Percentiles rank a stretch among this genome's conserved stretches.
phyloP scores from a whole-genome alignment of 352 stramenopile genomes.

The Blastocystis sp. region DNA sequence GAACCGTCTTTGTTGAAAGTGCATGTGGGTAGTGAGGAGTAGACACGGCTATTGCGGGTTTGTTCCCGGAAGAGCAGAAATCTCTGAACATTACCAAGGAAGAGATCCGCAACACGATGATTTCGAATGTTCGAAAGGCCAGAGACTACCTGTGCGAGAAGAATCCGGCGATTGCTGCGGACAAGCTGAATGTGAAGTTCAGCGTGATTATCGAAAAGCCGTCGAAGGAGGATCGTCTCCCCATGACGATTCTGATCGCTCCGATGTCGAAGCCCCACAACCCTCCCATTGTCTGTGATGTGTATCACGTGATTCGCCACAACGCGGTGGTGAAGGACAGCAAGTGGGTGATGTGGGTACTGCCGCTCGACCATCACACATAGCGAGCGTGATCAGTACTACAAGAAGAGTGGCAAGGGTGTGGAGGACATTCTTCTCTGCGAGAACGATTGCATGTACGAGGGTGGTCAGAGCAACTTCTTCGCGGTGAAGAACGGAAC shows the following conservation, averaged over 20 bases:
- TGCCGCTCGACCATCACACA: background rate
- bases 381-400: conserved; percentile 49
- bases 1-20: conserved; percentile 25
- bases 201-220: conserved; percentile 58
- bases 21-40: background rate
- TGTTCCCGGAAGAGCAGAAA: conserved; percentile 66
- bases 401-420: conserved; percentile 51
- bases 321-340: conserved; percentile 65
- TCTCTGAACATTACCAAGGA: conserved; percentile 61
- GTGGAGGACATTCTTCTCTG: conserved; percentile 64
- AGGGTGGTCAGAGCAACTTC: conserved; percentile 60
- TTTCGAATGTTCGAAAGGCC: conserved; percentile 50
- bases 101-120: conserved; percentile 30
- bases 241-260: conserved; percentile 46
- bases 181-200: conserved; percentile 64
- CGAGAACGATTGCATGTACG: conserved; percentile 44
- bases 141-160: conserved; percentile 56
- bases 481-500: conserved; percentile 50
- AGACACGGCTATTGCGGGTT: conserved; percentile 49
- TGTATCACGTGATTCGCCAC: conserved; percentile 64
- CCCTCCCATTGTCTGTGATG: conserved; percentile 63
- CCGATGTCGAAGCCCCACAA: conserved; percentile 46
- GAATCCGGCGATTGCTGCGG: conserved; percentile 14
- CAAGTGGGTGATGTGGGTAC: conserved; percentile 30
- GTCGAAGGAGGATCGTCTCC: conserved; percentile 24